A percentile compares a stretch with the other conserved stretches of the same genome.
phyloP scores from a whole-genome alignment of 2,329 filamentous ascomycete species.

The Epichloe sibirici region DNA sequence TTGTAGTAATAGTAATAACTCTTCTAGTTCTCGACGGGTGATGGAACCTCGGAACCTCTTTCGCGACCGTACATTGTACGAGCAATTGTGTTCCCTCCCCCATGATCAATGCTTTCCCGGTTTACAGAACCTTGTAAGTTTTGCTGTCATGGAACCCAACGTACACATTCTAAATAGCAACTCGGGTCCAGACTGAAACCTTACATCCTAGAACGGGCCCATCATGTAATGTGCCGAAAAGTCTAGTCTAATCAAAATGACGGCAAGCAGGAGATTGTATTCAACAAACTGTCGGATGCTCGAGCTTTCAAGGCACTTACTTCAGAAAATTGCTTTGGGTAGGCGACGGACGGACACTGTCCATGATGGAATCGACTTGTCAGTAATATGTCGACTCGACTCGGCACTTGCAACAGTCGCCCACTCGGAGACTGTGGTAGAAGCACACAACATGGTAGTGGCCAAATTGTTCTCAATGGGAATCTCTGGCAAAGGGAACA shows the following conservation, averaged over 20 bases:
- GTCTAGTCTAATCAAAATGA: neutral
- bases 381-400: neutral
- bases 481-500: neutral
- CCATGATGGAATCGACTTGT: neutral
- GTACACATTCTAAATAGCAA: neutral
- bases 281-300: no score
- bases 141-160: neutral
- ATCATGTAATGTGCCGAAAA: neutral
- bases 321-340: neutral
- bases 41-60: neutral
- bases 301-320: neutral
- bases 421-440: neutral
- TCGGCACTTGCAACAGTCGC: neutral
- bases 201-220: neutral
- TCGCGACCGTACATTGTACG: neutral
- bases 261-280: neutral
- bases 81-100: neutral
- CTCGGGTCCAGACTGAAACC: neutral
- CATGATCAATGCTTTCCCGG: neutral
- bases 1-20: neutral
- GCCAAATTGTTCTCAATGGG: no score
- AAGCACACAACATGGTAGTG: no score
- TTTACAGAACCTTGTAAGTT: neutral
- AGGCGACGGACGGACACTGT: neutral
- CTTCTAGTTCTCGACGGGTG: neutral